Evolutionary conservation across 1,284 basidiomycete species (phyloP).

Genomic region (Pyrrhoderma lamaoense): DNA sequence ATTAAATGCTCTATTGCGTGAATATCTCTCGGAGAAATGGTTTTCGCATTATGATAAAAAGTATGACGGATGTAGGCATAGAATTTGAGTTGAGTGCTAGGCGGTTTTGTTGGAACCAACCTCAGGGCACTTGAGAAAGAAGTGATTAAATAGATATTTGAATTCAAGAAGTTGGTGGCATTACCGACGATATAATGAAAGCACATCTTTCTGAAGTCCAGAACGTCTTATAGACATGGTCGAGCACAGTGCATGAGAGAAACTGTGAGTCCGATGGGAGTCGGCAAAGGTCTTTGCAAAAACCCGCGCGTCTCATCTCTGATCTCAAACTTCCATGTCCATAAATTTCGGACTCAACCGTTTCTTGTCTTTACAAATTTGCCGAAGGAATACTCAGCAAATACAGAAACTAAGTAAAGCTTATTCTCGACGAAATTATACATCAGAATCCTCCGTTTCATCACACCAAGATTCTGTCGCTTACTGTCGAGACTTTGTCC

Average conservation of each 20-base stretch:
- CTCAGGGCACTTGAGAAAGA: slow-evolving; percentile 52
- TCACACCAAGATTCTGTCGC: slow-evolving; percentile 36
- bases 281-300: neutral
- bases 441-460: slow-evolving; percentile 4
- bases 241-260: neutral
- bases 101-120: slow-evolving; percentile 62
- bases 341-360: neutral
- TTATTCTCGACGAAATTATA: slow-evolving; percentile 3
- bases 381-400: neutral
- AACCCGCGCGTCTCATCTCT: slow-evolving; percentile 1
- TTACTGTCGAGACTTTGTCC: slow-evolving; percentile 65
- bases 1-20: slow-evolving; percentile 65
- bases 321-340: slow-evolving; percentile 3
- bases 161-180: neutral
- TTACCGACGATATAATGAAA: slow-evolving; percentile 66
- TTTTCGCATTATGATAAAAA: slow-evolving; percentile 55
- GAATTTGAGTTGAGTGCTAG: slow-evolving; percentile 51
- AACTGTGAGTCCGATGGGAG: neutral
- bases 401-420: too few species aligned
- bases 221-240: slow-evolving; percentile 30
- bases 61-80: slow-evolving; percentile 56
- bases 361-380: neutral
- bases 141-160: neutral
- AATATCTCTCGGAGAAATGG: slow-evolving; percentile 56
- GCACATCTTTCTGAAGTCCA: slow-evolving; percentile 63